Evolutionary conservation across 2,329 filamentous ascomycete genomes (phyloP).

Genomic region (Coniosporium tulheliwenetii): DNA sequence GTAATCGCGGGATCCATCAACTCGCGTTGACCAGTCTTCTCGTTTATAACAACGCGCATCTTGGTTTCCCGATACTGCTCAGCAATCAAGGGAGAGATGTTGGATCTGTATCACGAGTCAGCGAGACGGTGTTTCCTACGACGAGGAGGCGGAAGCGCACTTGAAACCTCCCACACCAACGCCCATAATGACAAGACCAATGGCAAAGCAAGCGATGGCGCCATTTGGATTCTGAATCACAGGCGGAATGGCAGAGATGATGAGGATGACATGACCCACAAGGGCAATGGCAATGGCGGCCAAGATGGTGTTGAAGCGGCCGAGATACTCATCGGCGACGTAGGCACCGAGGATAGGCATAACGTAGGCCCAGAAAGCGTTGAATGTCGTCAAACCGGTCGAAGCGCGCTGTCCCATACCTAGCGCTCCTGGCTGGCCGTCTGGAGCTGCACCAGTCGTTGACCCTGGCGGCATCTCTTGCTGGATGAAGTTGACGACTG

Average conservation of each 20-base stretch:
- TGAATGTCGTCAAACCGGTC: constrained; percentile 30
- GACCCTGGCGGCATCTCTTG: constrained; percentile 12
- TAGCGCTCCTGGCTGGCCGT: constrained; percentile 24
- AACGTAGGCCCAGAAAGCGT: constrained; percentile 33
- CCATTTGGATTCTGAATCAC: constrained; percentile 36
- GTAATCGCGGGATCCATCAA: constrained; percentile 32
- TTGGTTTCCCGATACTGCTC: constrained; percentile 29
- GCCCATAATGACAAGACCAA: constrained; percentile 50
- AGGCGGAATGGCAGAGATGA: constrained; percentile 45
- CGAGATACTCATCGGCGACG: constrained; percentile 51
- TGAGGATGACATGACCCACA: constrained; percentile 50
- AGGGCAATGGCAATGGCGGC: constrained; percentile 49
- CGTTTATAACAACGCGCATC: constrained; percentile 21
- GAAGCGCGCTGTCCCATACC: constrained; percentile 20
- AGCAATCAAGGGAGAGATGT: constrained; percentile 41
- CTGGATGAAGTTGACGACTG: constrained; percentile 3
- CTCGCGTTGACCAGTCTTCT: constrained; percentile 26
- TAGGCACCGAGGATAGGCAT: constrained; percentile 31
- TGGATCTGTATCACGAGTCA: constrained; percentile 27
- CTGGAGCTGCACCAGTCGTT: constrained; percentile 7
- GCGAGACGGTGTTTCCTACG: no score
- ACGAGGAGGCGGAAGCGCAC: no score
- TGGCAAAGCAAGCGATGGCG: background rate
- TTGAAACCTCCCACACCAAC: constrained; percentile 70
- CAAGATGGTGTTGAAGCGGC: constrained; percentile 55